Conservation (phyloP, 345 rosid species). For the Tarenaya hassleriana region DNA sequence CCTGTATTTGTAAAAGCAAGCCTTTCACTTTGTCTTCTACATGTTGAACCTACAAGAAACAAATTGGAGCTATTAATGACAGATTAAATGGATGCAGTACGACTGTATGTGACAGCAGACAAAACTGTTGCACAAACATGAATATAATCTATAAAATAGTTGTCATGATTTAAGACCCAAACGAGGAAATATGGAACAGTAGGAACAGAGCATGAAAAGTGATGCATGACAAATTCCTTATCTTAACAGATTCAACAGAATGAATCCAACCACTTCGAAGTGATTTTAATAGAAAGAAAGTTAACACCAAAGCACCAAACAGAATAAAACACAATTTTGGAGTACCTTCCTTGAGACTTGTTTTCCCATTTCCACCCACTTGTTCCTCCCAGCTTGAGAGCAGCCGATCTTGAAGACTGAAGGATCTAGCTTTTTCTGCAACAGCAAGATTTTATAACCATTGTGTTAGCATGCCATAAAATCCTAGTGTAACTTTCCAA, state of each 20-base stretch:
- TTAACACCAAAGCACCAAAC: neutral
- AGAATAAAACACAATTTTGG: neutral
- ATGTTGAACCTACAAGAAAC: slow-evolving; percentile 54
- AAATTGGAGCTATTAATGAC: neutral
- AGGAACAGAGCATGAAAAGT: neutral
- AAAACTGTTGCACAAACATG: neutral
- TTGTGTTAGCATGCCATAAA: neutral
- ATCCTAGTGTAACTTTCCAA: neutral
- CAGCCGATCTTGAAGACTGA: slow-evolving; percentile 65
- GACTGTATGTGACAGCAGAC: neutral
- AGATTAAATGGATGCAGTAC: slow-evolving; percentile 3
- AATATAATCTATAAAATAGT: neutral
- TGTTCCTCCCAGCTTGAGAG: slow-evolving; percentile 71
- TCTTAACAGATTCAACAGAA: slow-evolving; percentile 2
- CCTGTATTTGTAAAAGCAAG: slow-evolving; percentile 45
- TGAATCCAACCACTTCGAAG: neutral
- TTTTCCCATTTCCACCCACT: slow-evolving; percentile 90
- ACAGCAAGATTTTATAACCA: neutral
- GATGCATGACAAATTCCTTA: neutral
- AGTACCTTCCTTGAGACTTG: slow-evolving; percentile 83
- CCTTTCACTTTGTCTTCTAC: slow-evolving; percentile 74
- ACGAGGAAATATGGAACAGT: neutral
- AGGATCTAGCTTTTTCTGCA: slow-evolving; percentile 67
- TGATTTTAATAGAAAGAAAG: neutral
- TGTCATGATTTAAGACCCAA: neutral